A percentile compares a stretch with the other conserved stretches of the same genome.
Conservation (phyloP, 805 yeast species). For the Yarrowia bubula region DNA sequence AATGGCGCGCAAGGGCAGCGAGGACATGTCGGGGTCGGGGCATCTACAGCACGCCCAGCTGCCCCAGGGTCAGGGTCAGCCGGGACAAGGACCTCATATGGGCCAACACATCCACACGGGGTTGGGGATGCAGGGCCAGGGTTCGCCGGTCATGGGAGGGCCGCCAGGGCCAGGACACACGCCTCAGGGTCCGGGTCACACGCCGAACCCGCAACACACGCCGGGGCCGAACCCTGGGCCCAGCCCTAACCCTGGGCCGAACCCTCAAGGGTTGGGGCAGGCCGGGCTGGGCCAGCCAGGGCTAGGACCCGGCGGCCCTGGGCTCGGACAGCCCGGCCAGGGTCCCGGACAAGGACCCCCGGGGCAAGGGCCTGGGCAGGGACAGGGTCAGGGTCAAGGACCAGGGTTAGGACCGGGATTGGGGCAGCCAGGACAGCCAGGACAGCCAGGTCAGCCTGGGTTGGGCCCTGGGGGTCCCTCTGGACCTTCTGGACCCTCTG, state of each 20-base stretch:
- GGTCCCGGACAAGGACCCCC: not conserved
- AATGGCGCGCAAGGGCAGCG: conserved; percentile 18
- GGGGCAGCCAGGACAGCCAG: conserved; percentile 6
- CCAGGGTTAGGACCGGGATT: not conserved
- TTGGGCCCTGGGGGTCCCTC: not conserved
- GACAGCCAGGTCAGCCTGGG: not conserved
- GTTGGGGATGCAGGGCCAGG: not conserved
- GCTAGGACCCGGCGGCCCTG: not conserved
- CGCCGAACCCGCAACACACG: not conserved
- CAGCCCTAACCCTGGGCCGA: not conserved
- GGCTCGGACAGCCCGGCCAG: conserved; percentile 4
- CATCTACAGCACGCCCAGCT: conserved; percentile 18
- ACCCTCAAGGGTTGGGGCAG: not conserved
- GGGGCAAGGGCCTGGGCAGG: conserved; percentile 1
- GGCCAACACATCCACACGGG: not conserved
- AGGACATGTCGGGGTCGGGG: conserved; percentile 14
- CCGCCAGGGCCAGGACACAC: not conserved
- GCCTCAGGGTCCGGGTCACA: not conserved
- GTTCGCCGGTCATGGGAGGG: not conserved
- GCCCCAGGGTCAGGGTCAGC: not conserved
- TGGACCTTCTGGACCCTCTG: not conserved
- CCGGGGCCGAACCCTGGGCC: not conserved
- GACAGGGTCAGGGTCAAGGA: not conserved
- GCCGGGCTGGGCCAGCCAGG: not conserved
- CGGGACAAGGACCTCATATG: not conserved